phyloP scores from a whole-genome alignment of 257 asterid species.

The Ballota nigra region DNA sequence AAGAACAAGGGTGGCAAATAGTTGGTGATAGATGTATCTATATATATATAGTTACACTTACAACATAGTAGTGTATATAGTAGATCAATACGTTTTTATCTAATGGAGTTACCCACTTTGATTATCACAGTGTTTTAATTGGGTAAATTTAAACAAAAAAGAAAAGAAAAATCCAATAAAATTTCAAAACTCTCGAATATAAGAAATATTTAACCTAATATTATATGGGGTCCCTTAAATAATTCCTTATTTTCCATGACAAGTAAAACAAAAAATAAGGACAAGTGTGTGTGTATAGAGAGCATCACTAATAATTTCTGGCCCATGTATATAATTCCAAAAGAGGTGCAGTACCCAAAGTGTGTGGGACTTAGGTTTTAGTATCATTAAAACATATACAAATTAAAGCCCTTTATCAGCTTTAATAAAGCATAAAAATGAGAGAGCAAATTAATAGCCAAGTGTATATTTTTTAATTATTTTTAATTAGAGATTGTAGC shows the following conservation, averaged over 20 bases:
- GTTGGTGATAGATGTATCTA: too few relatives aligned
- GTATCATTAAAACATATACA: constrained; percentile 7
- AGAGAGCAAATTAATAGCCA: constrained; percentile 9
- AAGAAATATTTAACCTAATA: not conserved
- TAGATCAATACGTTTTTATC: too few relatives aligned
- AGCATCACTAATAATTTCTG: constrained; percentile 11
- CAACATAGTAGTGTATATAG: too few relatives aligned
- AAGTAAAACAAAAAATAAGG: not conserved
- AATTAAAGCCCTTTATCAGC: constrained; percentile 24
- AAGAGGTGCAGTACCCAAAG: constrained; percentile 14
- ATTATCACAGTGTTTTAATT: too few relatives aligned
- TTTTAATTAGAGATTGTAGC: not conserved
- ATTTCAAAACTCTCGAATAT: not conserved
- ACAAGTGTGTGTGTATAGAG: not conserved
- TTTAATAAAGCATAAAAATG: constrained; percentile 31
- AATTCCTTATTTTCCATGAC: not conserved
- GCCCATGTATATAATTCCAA: constrained; percentile 18
- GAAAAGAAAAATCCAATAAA: too few relatives aligned
- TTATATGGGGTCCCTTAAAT: not conserved
- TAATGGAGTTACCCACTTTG: too few relatives aligned
- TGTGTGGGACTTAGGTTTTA: constrained; percentile 24
- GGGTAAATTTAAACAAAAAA: too few relatives aligned
- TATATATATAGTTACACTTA: too few relatives aligned
- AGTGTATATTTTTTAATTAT: constrained; percentile 1
- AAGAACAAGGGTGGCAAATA: too few relatives aligned